Evolutionary conservation across 1,284 basidiomycete genomes (phyloP).

Genomic region (Phellinidium pouzarii): DNA sequence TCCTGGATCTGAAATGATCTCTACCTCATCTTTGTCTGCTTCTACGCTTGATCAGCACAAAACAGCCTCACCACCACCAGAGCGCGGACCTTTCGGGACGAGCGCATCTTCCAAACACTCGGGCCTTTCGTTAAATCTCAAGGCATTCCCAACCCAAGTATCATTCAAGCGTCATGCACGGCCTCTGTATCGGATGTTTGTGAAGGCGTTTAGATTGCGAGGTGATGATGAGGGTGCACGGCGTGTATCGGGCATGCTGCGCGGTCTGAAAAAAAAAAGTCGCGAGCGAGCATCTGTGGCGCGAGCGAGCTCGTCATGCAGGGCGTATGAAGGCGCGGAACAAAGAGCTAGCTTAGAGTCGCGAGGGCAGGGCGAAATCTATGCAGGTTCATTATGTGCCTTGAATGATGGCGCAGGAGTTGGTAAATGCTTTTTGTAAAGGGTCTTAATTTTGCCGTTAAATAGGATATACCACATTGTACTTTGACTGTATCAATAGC

Average conservation of each 20-base stretch:
- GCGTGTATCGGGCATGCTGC: slow-evolving; percentile 46
- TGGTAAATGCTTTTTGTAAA: not conserved
- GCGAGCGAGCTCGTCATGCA: not conserved
- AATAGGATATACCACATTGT: not conserved
- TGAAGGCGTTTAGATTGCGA: slow-evolving; percentile 51
- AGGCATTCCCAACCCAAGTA: slow-evolving; percentile 31
- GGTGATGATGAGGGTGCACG: slow-evolving; percentile 47
- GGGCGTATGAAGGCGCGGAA: slow-evolving; percentile 8
- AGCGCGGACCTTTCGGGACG: slow-evolving; percentile 19
- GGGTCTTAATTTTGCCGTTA: not conserved
- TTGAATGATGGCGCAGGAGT: not conserved
- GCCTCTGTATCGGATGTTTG: slow-evolving; percentile 66
- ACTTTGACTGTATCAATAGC: slow-evolving; percentile 6
- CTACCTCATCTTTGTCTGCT: not conserved
- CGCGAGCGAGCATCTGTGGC: not conserved
- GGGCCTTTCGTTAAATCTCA: slow-evolving; percentile 27
- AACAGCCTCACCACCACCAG: not conserved
- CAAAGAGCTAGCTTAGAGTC: not conserved
- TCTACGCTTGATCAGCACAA: not conserved
- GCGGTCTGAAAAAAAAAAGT: not conserved
- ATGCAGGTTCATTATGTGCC: not conserved
- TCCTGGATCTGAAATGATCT: slow-evolving; percentile 30
- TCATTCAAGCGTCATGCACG: slow-evolving; percentile 49
- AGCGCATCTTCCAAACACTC: slow-evolving; percentile 1
- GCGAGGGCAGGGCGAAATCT: not conserved